Evolutionary conservation across 192 early-diverging fungal species (phyloP), one percentile per base, ranked within the genome.

Genomic region (Phycomyces blakesleeanus): DNA sequence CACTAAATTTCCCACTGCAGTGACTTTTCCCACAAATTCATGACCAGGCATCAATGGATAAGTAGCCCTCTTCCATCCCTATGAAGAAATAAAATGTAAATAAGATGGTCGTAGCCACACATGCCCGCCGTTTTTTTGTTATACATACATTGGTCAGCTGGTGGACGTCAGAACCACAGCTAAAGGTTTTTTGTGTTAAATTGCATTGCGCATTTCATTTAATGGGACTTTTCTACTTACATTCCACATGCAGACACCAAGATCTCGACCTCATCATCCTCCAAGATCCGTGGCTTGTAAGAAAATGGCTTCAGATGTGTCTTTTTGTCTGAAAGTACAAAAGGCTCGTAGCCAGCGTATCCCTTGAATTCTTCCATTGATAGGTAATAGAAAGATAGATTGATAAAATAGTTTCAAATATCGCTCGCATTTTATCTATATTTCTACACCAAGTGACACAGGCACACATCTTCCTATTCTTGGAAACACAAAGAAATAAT

Each of bases 141-240:
- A n/a, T n/a, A 85, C 89, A 87, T 60, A 81, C 89, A 8, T 77
- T 69, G 60, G 80, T 81, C 51, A 83, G 57, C 40, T 79, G 85
- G 76, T 94, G 90, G 41, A 91, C 64, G 67, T 94, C 92, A 5
- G 87, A 83, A 40, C 80, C 85, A 61, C 91, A 93, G 57, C 90
- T 86, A 54, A 81, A 83, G 78, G 83, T 72, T 83, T 73, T 16
- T 75, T 60, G 50, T 18, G 7, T 34, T 34, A 34, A 2, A 34
- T 34, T 34, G 7, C 29, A 34, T 34, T 34, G 7, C 29, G 29
- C 29, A n/a, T n/a, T n/a, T n/a, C n/a, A n/a, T n/a, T 34, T 34
- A 34, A 34, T 34, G 52, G 10, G n/a, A 26, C 10, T 18, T 29
- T 9, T 55, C 54, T 27, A 29, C 71, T 49, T 72, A 82, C 64